phyloP scores from a whole-genome alignment of 1,284 basidiomycete genomes.

The Heimioporus punctisporus region DNA sequence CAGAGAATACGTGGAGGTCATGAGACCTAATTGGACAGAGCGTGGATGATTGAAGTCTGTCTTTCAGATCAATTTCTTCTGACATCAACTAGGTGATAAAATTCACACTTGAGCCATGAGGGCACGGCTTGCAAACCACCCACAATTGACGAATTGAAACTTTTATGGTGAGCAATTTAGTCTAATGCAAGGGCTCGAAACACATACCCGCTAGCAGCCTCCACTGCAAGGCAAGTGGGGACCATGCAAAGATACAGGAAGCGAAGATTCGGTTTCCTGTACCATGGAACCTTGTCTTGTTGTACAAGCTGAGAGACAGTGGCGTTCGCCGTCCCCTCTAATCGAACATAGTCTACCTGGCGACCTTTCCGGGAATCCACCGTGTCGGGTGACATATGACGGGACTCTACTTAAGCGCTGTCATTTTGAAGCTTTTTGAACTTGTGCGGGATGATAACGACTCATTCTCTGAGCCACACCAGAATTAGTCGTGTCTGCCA shows the following conservation, averaged over 20 bases:
- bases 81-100: too few relatives aligned
- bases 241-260: not conserved
- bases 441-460: too few relatives aligned
- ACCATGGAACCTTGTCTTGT: not conserved
- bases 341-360: too few relatives aligned
- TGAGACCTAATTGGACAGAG: slow-evolving; percentile 12
- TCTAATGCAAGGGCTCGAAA: too few relatives aligned
- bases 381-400: too few relatives aligned
- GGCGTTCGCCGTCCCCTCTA: too few relatives aligned
- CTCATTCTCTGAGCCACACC: too few relatives aligned
- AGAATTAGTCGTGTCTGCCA: too few relatives aligned
- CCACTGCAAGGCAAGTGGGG: not conserved
- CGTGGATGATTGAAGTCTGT: slow-evolving; percentile 16
- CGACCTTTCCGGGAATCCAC: too few relatives aligned
- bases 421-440: too few relatives aligned
- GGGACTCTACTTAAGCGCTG: too few relatives aligned
- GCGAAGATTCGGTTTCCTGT: not conserved
- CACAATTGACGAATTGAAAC: slow-evolving; percentile 15
- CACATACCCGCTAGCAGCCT: not conserved
- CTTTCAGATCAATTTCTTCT: not conserved
- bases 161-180: not conserved
- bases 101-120: slow-evolving; percentile 20
- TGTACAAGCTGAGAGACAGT: not conserved
- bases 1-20: slow-evolving; percentile 12
- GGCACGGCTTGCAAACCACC: slow-evolving; percentile 21